Conservation (phyloP, 257 asterid species). For the Echium plantagineum region DNA sequence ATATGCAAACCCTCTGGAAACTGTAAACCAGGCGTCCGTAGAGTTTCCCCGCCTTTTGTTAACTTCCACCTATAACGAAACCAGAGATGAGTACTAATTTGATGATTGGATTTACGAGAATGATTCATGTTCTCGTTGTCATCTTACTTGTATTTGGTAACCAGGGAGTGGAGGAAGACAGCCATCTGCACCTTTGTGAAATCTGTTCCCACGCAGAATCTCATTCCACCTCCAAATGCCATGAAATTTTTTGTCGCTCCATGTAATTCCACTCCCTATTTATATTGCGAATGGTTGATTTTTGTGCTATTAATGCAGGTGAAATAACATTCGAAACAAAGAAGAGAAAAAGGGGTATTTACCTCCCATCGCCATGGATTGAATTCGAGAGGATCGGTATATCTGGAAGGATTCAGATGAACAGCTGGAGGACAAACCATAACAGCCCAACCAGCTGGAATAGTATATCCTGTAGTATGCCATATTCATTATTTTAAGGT, state of each 20-base stretch:
- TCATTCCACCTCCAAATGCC: slow-evolving; percentile 96
- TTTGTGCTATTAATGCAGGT: too few relatives aligned
- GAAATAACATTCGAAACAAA: not conserved
- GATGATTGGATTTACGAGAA: not conserved
- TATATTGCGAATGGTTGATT: not conserved
- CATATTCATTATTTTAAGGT: slow-evolving; percentile 8
- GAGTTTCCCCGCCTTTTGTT: slow-evolving; percentile 57
- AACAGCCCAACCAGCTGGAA: slow-evolving; percentile 91
- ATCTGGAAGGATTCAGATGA: slow-evolving; percentile 61
- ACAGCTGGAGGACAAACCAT: slow-evolving; percentile 97
- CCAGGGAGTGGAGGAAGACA: slow-evolving; percentile 63
- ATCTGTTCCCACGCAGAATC: slow-evolving; percentile 87
- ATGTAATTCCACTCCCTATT: slow-evolving; percentile 58
- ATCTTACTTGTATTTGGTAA: slow-evolving; percentile 75
- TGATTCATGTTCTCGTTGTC: not conserved
- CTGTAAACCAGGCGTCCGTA: slow-evolving; percentile 82
- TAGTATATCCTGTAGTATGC: slow-evolving; percentile 57
- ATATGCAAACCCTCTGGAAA: slow-evolving; percentile 72
- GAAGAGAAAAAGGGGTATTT: not conserved
- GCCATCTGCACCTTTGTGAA: slow-evolving; percentile 90
- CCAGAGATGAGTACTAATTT: not conserved
- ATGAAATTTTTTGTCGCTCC: slow-evolving; percentile 83
- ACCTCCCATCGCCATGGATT: slow-evolving; percentile 96
- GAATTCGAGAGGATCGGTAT: slow-evolving; percentile 65
- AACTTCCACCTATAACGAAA: slow-evolving; percentile 44